phyloP scores from a whole-genome alignment of 768 basidiomycete genomes.

The Rhizopogon rudus region DNA sequence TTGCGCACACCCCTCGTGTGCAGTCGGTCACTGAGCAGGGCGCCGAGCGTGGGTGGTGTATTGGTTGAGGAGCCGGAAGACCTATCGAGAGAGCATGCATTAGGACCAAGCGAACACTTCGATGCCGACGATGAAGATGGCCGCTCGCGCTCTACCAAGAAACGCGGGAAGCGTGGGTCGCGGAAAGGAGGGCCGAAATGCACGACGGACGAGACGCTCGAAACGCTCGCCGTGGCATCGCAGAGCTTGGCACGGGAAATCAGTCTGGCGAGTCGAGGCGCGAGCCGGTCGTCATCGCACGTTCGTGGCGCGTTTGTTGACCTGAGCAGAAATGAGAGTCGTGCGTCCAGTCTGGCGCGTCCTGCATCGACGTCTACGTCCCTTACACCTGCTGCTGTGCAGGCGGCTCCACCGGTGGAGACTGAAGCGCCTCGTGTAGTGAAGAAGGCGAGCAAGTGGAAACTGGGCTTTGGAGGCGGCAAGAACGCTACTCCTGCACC shows the following conservation, averaged over 20 bases:
- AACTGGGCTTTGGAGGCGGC: constrained; percentile 57
- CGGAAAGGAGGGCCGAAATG: constrained; percentile 70
- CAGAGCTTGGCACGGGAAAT: constrained; percentile 84
- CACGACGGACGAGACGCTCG: constrained; percentile 50
- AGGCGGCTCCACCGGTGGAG: constrained; percentile 16
- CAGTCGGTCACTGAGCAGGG: constrained; percentile 56
- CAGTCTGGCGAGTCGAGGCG: constrained; percentile 41
- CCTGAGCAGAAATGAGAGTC: constrained; percentile 19
- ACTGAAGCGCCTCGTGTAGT: constrained; percentile 12
- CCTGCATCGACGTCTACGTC: constrained; percentile 16
- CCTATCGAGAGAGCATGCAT: constrained; percentile 26
- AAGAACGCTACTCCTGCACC: constrained; percentile 45
- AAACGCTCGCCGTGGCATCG: constrained; percentile 72
- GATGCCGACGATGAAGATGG: constrained; percentile 28
- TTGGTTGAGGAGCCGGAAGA: constrained; percentile 34
- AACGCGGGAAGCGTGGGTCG: constrained; percentile 78
- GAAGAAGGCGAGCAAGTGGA: constrained; percentile 76
- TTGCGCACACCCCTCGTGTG: constrained; percentile 49
- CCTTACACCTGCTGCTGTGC: constrained; percentile 27
- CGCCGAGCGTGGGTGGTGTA: constrained; percentile 54
- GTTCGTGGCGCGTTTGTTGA: constrained; percentile 18
- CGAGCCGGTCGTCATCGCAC: constrained; percentile 42
- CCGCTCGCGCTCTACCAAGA: constrained; percentile 59
- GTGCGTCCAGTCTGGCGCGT: constrained; percentile 33
- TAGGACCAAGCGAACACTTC: constrained; percentile 11